Conservation (phyloP, 768 basidiomycete genomes). For the Vararia minispora region DNA sequence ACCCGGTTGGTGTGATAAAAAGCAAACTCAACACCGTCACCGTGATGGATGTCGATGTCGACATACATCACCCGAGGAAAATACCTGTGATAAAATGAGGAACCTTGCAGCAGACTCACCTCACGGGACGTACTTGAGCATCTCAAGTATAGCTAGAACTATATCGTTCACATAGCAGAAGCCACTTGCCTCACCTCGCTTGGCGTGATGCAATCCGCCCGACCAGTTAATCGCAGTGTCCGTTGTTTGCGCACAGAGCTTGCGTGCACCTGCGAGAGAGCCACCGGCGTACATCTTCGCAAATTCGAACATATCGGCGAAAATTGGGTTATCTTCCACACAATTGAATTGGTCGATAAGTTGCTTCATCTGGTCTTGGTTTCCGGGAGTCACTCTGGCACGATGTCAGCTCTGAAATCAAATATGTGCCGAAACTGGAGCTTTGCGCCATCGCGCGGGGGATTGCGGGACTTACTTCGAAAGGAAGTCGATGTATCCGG, state of each 20-base stretch:
- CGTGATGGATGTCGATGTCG: constrained; percentile 98
- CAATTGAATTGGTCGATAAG: constrained; percentile 86
- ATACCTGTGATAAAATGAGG: constrained; percentile 38
- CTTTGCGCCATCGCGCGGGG: too few relatives aligned
- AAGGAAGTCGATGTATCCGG: constrained; percentile 94
- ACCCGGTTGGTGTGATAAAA: constrained; percentile 98
- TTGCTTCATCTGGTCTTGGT: constrained; percentile 55
- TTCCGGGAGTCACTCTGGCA: constrained; percentile 73
- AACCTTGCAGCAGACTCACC: neutral
- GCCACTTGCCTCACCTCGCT: constrained; percentile 94
- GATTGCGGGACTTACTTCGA: constrained; percentile 73
- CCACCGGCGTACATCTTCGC: constrained; percentile 91
- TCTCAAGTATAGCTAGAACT: constrained; percentile 86
- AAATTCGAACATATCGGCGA: constrained; percentile 90
- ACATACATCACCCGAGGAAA: constrained; percentile 94
- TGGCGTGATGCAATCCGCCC: constrained; percentile 95
- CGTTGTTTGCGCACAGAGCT: constrained; percentile 71
- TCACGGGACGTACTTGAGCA: constrained; percentile 49
- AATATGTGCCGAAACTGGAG: neutral
- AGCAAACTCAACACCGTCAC: constrained; percentile 95
- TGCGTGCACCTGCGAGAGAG: constrained; percentile 83
- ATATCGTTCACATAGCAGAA: constrained; percentile 99
- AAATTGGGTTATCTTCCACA: constrained; percentile 95
- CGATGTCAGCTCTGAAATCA: too few relatives aligned
- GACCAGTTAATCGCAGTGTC: constrained; percentile 99